Conservation (phyloP, 805 yeast species). For the Trichomonascus vanleenenianus region DNA sequence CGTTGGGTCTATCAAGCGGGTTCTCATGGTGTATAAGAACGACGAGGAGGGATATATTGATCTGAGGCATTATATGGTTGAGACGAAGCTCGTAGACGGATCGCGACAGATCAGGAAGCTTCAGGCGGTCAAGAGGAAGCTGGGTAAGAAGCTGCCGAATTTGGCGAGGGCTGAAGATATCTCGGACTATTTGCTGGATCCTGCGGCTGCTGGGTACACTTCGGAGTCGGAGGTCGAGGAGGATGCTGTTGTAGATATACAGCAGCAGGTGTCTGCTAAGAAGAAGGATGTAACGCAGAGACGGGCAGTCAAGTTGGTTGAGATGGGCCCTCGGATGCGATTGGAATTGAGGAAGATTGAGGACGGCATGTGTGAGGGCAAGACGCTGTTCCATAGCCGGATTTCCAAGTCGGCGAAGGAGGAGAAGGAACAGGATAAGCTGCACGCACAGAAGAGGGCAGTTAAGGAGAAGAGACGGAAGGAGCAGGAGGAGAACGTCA, state of each 20-base stretch:
- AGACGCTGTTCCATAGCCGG: slow-evolving; percentile 73
- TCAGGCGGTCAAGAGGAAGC: slow-evolving; percentile 51
- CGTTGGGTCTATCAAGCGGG: slow-evolving; percentile 71
- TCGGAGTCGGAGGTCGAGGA: slow-evolving; percentile 94
- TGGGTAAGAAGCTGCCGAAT: slow-evolving; percentile 63
- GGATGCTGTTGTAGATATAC: slow-evolving; percentile 21
- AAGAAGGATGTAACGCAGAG: slow-evolving; percentile 35
- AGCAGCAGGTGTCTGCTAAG: slow-evolving; percentile 12
- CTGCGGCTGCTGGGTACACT: slow-evolving; percentile 71
- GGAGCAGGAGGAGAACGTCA: slow-evolving; percentile 72
- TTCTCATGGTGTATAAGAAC: slow-evolving; percentile 71
- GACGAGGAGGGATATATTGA: slow-evolving; percentile 66
- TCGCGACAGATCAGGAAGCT: slow-evolving; percentile 65
- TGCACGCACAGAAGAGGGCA: slow-evolving; percentile 53
- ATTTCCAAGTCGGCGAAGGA: slow-evolving; percentile 59
- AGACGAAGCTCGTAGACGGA: slow-evolving; percentile 68
- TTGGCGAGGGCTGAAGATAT: slow-evolving; percentile 63
- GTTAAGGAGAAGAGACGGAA: slow-evolving; percentile 65
- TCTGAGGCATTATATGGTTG: slow-evolving; percentile 82
- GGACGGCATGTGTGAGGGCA: slow-evolving; percentile 85
- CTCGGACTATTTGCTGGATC: slow-evolving; percentile 75
- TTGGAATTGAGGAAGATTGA: slow-evolving; percentile 77
- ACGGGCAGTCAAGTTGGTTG: slow-evolving; percentile 86
- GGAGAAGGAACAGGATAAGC: slow-evolving; percentile 51
- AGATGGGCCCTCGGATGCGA: slow-evolving; percentile 84